Evolutionary conservation across 1,139 yeast genomes (phyloP).

Genomic region (Yamadazyma atlantica): DNA sequence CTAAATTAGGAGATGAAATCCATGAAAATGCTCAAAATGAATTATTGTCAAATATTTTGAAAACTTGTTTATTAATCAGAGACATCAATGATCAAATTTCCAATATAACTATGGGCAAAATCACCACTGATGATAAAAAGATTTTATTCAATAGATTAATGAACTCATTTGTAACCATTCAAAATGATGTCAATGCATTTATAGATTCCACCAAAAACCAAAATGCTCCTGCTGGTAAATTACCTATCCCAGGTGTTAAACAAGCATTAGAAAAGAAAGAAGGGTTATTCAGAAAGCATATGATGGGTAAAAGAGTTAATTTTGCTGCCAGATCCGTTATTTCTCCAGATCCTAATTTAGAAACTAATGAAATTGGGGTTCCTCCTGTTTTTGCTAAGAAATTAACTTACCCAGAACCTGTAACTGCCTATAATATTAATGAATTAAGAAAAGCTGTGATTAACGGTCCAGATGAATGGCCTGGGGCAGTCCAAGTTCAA

Average conservation of each 20-base stretch:
- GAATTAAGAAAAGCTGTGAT: slow-evolving; percentile 93
- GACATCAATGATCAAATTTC: slow-evolving; percentile 83
- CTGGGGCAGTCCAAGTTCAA: slow-evolving; percentile 96
- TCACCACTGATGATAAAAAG: slow-evolving; percentile 63
- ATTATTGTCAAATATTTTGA: slow-evolving; percentile 73
- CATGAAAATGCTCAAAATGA: slow-evolving; percentile 96
- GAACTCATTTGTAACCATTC: slow-evolving; percentile 93
- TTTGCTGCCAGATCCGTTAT: slow-evolving; percentile 98
- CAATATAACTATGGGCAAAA: slow-evolving; percentile 58
- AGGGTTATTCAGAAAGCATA: slow-evolving; percentile 96
- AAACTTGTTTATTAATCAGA: slow-evolving; percentile 78
- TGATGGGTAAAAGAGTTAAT: slow-evolving; percentile 99
- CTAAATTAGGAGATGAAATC: slow-evolving; percentile 94
- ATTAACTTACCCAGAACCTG: slow-evolving; percentile 97
- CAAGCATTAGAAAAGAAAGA: slow-evolving; percentile 98
- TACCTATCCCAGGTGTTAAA: slow-evolving; percentile 91
- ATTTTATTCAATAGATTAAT: slow-evolving; percentile 82
- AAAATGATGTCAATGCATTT: slow-evolving; percentile 92
- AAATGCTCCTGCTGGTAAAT: slow-evolving; percentile 61
- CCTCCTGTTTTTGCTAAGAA: slow-evolving; percentile 98
- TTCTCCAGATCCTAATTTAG: slow-evolving; percentile 98
- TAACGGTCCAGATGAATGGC: slow-evolving; percentile 98
- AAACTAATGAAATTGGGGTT: slow-evolving; percentile 96
- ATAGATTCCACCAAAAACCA: slow-evolving; percentile 91
- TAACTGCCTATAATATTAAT: slow-evolving; percentile 87